phyloP scores from a whole-genome alignment of 2,329 filamentous ascomycete genomes.

The Penicillium thymicola region DNA sequence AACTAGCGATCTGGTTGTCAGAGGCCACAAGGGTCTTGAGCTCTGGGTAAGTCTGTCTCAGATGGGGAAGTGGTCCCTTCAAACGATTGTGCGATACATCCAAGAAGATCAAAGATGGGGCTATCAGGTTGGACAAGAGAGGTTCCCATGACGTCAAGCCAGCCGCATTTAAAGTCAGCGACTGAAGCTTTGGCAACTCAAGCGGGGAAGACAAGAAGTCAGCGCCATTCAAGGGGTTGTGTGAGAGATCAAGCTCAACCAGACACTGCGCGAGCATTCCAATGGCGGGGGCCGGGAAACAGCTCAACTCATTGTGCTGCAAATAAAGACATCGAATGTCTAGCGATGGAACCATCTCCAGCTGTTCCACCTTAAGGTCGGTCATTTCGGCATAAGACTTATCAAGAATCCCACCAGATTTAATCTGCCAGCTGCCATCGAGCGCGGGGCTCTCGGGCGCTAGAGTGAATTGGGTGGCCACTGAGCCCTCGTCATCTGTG shows the following conservation, averaged over 20 bases:
- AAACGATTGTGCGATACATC: slow-evolving; percentile 84
- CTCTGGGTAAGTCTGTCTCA: slow-evolving; percentile 66
- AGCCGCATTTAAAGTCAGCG: slow-evolving; percentile 73
- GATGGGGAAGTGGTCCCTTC: slow-evolving; percentile 59
- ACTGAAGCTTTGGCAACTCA: slow-evolving; percentile 69
- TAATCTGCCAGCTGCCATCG: slow-evolving; percentile 36
- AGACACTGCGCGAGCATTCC: slow-evolving; percentile 69
- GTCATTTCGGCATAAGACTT: slow-evolving; percentile 64
- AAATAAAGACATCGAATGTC: slow-evolving; percentile 61
- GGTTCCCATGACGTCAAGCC: slow-evolving; percentile 68
- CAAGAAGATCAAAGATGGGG: slow-evolving; percentile 70
- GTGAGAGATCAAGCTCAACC: slow-evolving; percentile 67
- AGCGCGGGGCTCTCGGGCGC: slow-evolving; percentile 44
- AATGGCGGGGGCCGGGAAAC: slow-evolving; percentile 65
- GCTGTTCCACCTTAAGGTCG: slow-evolving; percentile 50
- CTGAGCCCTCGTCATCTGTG: slow-evolving; percentile 40
- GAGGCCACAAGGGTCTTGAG: slow-evolving; percentile 68
- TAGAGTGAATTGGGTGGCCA: slow-evolving; percentile 41
- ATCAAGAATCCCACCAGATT: slow-evolving; percentile 56
- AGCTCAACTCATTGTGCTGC: slow-evolving; percentile 71
- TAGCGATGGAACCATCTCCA: slow-evolving; percentile 45
- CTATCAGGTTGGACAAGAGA: slow-evolving; percentile 64
- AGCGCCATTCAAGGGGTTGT: slow-evolving; percentile 67
- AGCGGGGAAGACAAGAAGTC: slow-evolving; percentile 65
- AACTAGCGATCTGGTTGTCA: slow-evolving; percentile 73